phyloP scores from a whole-genome alignment of 2,329 filamentous ascomycete species.

The Pseudogymnoascus sp. region DNA sequence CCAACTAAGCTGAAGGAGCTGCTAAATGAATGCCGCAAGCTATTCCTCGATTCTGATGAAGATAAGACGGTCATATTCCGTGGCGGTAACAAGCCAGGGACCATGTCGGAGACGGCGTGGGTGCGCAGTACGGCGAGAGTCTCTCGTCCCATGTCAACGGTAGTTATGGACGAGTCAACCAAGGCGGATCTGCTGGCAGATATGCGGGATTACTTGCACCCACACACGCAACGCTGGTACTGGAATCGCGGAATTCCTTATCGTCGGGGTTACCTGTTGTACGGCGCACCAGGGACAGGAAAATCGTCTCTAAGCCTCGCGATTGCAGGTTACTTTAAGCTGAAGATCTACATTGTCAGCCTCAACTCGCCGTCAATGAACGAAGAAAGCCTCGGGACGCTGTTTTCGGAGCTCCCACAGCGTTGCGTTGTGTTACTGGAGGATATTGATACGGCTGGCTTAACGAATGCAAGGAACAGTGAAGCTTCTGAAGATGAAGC shows the following conservation, averaged over 20 bases:
- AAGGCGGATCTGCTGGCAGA: slow-evolving; percentile 53
- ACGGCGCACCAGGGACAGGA: slow-evolving; percentile 72
- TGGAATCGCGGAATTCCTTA: slow-evolving; percentile 77
- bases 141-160: slow-evolving; percentile 54
- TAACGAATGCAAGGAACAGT: slow-evolving; percentile 49
- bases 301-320: slow-evolving; percentile 67
- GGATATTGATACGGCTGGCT: slow-evolving; percentile 65
- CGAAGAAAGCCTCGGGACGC: slow-evolving; percentile 53
- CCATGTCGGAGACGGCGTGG: slow-evolving; percentile 42
- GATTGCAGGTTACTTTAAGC: slow-evolving; percentile 58
- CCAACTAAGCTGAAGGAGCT: slow-evolving; percentile 53
- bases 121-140: slow-evolving; percentile 51
- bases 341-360: slow-evolving; percentile 65
- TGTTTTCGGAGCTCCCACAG: slow-evolving; percentile 59
- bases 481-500: slow-evolving; percentile 16
- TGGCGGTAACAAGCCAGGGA: slow-evolving; percentile 36
- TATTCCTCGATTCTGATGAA: slow-evolving; percentile 49
- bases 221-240: slow-evolving; percentile 66
- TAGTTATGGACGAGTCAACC: slow-evolving; percentile 52
- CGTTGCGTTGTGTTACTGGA: slow-evolving; percentile 67
- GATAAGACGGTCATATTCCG: slow-evolving; percentile 59
- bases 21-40: slow-evolving; percentile 46
- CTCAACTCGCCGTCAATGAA: slow-evolving; percentile 52
- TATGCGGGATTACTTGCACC: slow-evolving; percentile 54
- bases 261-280: slow-evolving; percentile 70